Conservation (phyloP, 2,329 filamentous ascomycete genomes). For the Dactylellina drechsleri region DNA sequence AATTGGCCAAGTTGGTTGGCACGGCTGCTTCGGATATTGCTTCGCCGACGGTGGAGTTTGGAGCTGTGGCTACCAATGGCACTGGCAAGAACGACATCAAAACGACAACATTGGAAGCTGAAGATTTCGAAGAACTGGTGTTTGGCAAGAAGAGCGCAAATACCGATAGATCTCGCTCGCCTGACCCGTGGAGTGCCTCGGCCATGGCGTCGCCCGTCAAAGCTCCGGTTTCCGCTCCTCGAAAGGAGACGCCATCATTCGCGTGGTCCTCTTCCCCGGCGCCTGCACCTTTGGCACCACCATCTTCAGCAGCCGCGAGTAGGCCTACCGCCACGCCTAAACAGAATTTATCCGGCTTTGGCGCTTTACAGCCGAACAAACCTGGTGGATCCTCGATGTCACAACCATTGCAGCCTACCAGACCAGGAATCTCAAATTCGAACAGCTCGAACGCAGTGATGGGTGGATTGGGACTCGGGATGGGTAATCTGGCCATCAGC, state of each 20-base stretch:
- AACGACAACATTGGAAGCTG: constrained; percentile 65
- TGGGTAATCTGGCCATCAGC: constrained; percentile 48
- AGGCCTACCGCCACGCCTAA: constrained; percentile 54
- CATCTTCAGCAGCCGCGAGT: constrained; percentile 63
- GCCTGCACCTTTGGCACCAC: constrained; percentile 61
- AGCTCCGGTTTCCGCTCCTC: constrained; percentile 22
- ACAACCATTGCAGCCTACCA: constrained; percentile 55
- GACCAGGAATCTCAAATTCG: constrained; percentile 38
- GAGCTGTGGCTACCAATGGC: constrained; percentile 18
- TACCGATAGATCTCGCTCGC: constrained; percentile 56
- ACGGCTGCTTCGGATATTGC: constrained; percentile 67
- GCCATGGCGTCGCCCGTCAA: constrained; percentile 41
- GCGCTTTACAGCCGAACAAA: constrained; percentile 35
- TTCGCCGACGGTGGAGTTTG: constrained; percentile 26
- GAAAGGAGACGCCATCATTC: constrained; percentile 62
- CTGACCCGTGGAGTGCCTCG: constrained; percentile 59
- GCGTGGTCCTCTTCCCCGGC: constrained; percentile 59
- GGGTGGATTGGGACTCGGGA: constrained; percentile 49
- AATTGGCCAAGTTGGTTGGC: constrained; percentile 87
- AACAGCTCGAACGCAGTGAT: constrained; percentile 39
- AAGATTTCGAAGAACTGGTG: constrained; percentile 89
- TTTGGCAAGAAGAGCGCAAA: constrained; percentile 72
- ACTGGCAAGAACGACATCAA: background rate
- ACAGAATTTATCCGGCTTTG: constrained; percentile 36
- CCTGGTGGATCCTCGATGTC: constrained; percentile 8